Base-by-base conservation (phyloP, 2,329 filamentous ascomycete species). In the Huntiella decipiens region DNA sequence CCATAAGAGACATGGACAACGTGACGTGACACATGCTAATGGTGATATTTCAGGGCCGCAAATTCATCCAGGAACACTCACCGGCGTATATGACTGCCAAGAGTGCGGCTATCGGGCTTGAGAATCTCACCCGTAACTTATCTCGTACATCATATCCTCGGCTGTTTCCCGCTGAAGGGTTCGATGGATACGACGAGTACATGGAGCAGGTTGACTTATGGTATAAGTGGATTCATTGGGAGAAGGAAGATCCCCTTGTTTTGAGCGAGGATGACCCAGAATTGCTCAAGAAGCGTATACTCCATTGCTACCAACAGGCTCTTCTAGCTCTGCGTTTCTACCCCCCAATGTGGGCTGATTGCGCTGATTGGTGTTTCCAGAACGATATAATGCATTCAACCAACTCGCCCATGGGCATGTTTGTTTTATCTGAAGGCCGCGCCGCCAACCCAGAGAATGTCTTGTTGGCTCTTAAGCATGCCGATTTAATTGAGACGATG, bases 71-170 rank as follows among this genome's bases (percentile, higher is more conserved):
- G 58, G 91, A 98, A 56, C 79, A 82, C 51, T 95, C 88, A 0
- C 82, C 88, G 1, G 75, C 81, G 2, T 98, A 96, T 60, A 94
- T 98, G 86, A 92, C 87, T 12, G 91, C 92, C 44, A 80, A 92
- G 59, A 87, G 82, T 53, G 86, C 86, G 37, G 85, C 85, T 57
- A 88, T 83, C 37, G 82, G 86, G 34, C 66, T 96, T n/a, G 84
- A 94, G 47, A 92, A 93, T 56, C 78, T 93, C 46, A 86, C 82
- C 1, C 74, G 78, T 35, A 77, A 79, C 6, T 64, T 98, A 37
- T 72, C 75, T 51, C 77, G 87, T 38, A 82, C 76, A 2, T 87
- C 82, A 4, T 64, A 94, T 1, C 85, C 92, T 3, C 73, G 75
- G 7, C 65, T 98, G 2, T 85, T 88, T 2, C 88, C 91, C 5